Evolutionary conservation across 495 filamentous ascomycete species (phyloP).

Genomic region (Physcia stellaris): DNA sequence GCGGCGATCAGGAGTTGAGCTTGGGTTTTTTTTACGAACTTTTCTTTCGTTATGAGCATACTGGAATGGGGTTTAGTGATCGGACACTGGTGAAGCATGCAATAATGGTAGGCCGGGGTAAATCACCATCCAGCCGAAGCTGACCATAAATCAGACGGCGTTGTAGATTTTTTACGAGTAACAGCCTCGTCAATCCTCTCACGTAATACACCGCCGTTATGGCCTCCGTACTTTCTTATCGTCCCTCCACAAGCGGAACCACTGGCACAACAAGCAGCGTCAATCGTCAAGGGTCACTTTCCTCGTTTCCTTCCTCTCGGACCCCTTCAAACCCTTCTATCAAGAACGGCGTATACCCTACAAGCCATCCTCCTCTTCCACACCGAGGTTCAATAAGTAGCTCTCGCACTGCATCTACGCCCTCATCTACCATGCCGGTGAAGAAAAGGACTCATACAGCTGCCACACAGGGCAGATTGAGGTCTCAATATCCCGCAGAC

Average conservation of each 20-base stretch:
- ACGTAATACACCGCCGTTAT: no score
- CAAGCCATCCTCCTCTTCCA: constrained; percentile 38
- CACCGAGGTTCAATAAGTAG: constrained; percentile 38
- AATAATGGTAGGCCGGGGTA: no score
- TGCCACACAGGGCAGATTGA: constrained; percentile 37
- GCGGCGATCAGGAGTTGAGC: no score
- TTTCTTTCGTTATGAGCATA: no score
- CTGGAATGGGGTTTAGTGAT: no score
- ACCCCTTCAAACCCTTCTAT: constrained; percentile 36
- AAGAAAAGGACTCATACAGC: background rate
- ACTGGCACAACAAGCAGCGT: constrained; percentile 15
- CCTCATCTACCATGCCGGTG: constrained; percentile 30
- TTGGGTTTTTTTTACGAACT: no score
- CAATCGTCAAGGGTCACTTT: constrained; percentile 38
- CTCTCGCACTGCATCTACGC: constrained; percentile 28
- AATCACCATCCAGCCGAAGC: no score
- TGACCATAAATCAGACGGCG: no score
- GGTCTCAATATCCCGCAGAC: constrained; percentile 77
- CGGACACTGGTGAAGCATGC: no score
- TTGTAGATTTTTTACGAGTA: no score
- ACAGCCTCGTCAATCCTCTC: no score
- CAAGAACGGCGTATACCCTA: constrained; percentile 39
- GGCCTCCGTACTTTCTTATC: constrained; percentile 31
- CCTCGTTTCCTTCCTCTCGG: constrained; percentile 44
- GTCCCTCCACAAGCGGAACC: constrained; percentile 25